A percentile compares a stretch with the other conserved stretches of the same genome.
Evolutionary conservation across 192 early-diverging fungal species (phyloP).

Genomic region (Podila verticillata): DNA sequence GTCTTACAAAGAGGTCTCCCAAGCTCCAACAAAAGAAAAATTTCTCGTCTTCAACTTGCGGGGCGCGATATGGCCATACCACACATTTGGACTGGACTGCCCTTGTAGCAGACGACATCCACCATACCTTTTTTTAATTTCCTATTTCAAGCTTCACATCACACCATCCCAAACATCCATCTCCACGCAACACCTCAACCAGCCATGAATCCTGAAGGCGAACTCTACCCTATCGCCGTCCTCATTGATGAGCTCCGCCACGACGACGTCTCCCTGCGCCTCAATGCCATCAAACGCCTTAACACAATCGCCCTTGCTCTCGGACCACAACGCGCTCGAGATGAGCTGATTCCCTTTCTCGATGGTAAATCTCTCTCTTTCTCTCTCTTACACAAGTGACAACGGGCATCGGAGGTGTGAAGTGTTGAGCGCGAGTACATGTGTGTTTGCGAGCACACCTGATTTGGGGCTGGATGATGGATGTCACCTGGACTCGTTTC

Average conservation of each 20-base stretch:
- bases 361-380: slow-evolving; percentile 74
- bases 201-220: slow-evolving; percentile 53
- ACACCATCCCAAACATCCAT: neutral
- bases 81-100: too few species aligned
- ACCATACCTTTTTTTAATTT: too few species aligned
- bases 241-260: slow-evolving; percentile 94
- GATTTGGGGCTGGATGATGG: too few species aligned
- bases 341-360: slow-evolving; percentile 97
- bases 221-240: slow-evolving; percentile 88
- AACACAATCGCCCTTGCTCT: slow-evolving; percentile 91
- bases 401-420: neutral
- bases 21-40: too few species aligned
- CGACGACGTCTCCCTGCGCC: slow-evolving; percentile 85
- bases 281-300: slow-evolving; percentile 86
- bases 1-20: too few species aligned
- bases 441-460: too few species aligned
- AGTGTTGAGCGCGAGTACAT: neutral
- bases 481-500: too few species aligned
- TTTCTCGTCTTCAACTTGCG: too few species aligned
- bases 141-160: neutral
- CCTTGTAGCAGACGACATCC: too few species aligned
- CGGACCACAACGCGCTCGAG: slow-evolving; percentile 92
- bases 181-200: neutral
- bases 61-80: too few species aligned
- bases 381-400: neutral